Percentiles rank a stretch among this genome's conserved stretches.
These are phyloP conservation scores for Penicillium sp. DNA, from an alignment of 2,329 filamentous ascomycete species.

Conservation along the genomic window DNA sequence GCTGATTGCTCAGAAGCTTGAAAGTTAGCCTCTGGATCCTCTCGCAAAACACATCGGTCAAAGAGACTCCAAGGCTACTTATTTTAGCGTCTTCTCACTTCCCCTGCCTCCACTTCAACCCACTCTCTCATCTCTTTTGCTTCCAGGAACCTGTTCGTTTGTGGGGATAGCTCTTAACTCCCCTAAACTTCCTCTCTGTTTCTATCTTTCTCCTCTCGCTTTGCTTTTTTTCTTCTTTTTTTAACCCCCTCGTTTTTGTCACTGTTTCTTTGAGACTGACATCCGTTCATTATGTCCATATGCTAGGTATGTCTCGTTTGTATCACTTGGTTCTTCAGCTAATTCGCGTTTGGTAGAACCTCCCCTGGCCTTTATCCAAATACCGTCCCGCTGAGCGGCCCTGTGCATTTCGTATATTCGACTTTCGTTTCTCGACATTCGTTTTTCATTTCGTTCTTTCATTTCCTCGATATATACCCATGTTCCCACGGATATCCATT, in stretches of 20 bases:
- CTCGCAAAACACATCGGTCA: too few species aligned
- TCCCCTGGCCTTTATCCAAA: constrained; percentile 20
- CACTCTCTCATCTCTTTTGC: constrained; percentile 1
- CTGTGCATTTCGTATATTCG: constrained; percentile 8
- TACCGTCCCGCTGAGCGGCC: constrained; percentile 16
- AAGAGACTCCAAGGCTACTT: not conserved
- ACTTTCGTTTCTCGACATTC: constrained; percentile 15
- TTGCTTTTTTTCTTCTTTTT: not conserved
- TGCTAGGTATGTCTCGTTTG: constrained; percentile 18
- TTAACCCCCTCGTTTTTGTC: not conserved
- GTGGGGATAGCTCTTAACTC: constrained; percentile 7
- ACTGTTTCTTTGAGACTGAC: constrained; percentile 15
- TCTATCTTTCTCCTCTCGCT: constrained; percentile 3
- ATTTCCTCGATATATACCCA: constrained; percentile 19
- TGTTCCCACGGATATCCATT: constrained; percentile 17
- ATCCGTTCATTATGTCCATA: constrained; percentile 21
- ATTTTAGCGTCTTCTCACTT: constrained; percentile 13
- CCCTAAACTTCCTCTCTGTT: constrained; percentile 6
- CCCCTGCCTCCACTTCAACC: constrained; percentile 4
- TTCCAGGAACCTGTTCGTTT: not conserved
- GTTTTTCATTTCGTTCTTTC: constrained; percentile 4
- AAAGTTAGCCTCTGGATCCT: too few species aligned
- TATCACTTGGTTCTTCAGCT: constrained; percentile 7
- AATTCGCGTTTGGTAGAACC: constrained; percentile 21
- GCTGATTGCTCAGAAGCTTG: too few species aligned